Evolutionary conservation across 805 yeast genomes (phyloP).

Genomic region (Yarrowia hollandica): DNA sequence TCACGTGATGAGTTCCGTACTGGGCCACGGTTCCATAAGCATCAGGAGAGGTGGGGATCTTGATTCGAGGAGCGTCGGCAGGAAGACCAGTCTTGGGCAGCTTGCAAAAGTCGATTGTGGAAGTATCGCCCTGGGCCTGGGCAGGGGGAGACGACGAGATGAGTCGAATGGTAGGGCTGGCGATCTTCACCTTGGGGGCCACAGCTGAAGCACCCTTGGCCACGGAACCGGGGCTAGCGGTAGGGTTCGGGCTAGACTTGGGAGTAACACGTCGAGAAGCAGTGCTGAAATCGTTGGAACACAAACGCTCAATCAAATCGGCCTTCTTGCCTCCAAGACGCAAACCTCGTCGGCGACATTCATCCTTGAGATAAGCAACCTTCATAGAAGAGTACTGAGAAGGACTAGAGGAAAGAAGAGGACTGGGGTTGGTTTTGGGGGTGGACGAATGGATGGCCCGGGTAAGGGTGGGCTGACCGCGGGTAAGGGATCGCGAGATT

Average conservation of each 20-base stretch:
- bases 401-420: conserved; percentile 36
- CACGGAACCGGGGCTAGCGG: background rate
- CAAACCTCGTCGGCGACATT: conserved; percentile 60
- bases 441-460: conserved; percentile 36
- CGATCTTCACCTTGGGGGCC: background rate
- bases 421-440: conserved; percentile 40
- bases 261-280: conserved; percentile 32
- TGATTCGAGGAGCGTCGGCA: conserved; percentile 35
- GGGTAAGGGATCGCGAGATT: background rate
- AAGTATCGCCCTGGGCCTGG: conserved; percentile 41
- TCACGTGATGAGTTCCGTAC: conserved; percentile 6
- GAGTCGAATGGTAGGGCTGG: conserved; percentile 5
- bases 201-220: too few relatives aligned
- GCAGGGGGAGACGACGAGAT: conserved; percentile 34
- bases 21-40: conserved; percentile 19
- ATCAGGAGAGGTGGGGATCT: conserved; percentile 25
- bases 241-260: background rate
- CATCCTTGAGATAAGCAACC: conserved; percentile 55
- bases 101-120: conserved; percentile 43
- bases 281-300: conserved; percentile 33
- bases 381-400: conserved; percentile 47
- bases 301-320: conserved; percentile 50
- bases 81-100: conserved; percentile 42
- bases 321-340: conserved; percentile 62
- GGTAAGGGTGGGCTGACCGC: conserved; percentile 30